Evolutionary conservation across 106 monocot species (phyloP).

Genomic region (Ottelia alismoides): DNA sequence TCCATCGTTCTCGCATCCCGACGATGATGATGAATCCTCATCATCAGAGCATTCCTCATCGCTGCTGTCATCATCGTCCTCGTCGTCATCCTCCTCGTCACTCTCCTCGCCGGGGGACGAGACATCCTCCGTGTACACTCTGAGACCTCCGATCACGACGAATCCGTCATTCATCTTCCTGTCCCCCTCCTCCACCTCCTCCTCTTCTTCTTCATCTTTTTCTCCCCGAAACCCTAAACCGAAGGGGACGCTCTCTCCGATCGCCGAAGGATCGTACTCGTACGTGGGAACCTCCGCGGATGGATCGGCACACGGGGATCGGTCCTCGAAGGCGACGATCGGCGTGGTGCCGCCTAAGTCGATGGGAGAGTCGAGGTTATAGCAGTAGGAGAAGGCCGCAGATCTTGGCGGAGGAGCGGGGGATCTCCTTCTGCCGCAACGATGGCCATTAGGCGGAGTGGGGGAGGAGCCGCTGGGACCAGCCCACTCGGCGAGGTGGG

Average conservation of each 20-base stretch:
- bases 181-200: conserved; percentile 11
- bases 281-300: conserved; percentile 12
- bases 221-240: conserved; percentile 42
- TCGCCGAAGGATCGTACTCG: conserved; percentile 25
- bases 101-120: conserved; percentile 58
- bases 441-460: neutral
- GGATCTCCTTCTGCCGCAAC: neutral
- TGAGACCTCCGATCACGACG: conserved; percentile 73
- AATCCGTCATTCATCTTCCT: conserved; percentile 28
- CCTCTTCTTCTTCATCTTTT: conserved; percentile 6
- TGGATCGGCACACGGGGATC: conserved; percentile 7
- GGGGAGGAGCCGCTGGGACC: neutral
- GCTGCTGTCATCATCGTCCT: conserved; percentile 2
- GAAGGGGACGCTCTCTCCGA: conserved; percentile 7
- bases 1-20: conserved; percentile 16
- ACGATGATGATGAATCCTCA: neutral
- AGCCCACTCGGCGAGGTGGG: conserved; percentile 12
- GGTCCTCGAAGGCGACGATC: conserved; percentile 19
- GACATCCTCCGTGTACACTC: conserved; percentile 72
- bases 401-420: neutral
- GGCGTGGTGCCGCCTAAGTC: conserved; percentile 10
- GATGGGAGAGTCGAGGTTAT: neutral
- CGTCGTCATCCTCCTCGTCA: conserved; percentile 18
- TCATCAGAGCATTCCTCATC: conserved; percentile 10
- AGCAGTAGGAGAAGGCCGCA: neutral